These are phyloP conservation scores for Colletotrichum gloeosporioides DNA, from an alignment of 2,329 filamentous ascomycete species.

Conservation along the genomic window DNA sequence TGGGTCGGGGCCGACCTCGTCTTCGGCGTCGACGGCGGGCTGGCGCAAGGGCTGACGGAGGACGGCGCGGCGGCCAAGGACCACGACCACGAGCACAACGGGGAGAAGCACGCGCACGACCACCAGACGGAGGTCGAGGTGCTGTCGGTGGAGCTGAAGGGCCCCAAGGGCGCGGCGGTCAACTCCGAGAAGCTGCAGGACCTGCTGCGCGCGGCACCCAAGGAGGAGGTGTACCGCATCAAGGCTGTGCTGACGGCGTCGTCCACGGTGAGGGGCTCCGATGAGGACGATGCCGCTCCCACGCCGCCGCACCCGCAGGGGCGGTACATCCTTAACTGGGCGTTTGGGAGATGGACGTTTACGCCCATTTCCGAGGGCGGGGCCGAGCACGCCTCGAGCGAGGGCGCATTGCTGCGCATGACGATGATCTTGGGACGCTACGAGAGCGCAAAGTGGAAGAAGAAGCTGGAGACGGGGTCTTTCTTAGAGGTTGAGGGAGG, in stretches of 20 bases:
- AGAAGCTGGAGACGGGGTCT: conserved; percentile 67
- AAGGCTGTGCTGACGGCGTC: conserved; percentile 70
- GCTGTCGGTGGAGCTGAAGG: conserved; percentile 75
- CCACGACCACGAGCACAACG: conserved; percentile 43
- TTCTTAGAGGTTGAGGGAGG: conserved; percentile 55
- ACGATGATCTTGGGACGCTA: conserved; percentile 77
- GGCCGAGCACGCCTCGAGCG: conserved; percentile 60
- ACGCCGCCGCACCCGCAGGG: conserved; percentile 30
- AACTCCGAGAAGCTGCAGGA: conserved; percentile 67
- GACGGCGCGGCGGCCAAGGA: conserved; percentile 35
- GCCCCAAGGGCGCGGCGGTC: conserved; percentile 43
- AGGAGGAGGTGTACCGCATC: conserved; percentile 95
- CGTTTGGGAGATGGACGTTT: conserved; percentile 94
- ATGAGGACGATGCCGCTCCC: conserved; percentile 46
- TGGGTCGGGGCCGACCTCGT: conserved; percentile 79
- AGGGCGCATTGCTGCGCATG: conserved; percentile 67
- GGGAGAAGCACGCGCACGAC: conserved; percentile 43
- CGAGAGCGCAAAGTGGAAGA: conserved; percentile 80
- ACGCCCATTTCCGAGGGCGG: conserved; percentile 57
- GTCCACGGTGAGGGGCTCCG: conserved; percentile 53
- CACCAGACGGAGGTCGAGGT: conserved; percentile 93
- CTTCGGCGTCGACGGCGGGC: conserved; percentile 85
- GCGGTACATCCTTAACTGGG: conserved; percentile 96
- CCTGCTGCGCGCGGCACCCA: conserved; percentile 76
- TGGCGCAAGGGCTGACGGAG: conserved; percentile 64